Evolutionary conservation across 2,329 filamentous ascomycete genomes (phyloP), one percentile per base, ranked within the genome.

Genomic region (Daldinia sp.): DNA sequence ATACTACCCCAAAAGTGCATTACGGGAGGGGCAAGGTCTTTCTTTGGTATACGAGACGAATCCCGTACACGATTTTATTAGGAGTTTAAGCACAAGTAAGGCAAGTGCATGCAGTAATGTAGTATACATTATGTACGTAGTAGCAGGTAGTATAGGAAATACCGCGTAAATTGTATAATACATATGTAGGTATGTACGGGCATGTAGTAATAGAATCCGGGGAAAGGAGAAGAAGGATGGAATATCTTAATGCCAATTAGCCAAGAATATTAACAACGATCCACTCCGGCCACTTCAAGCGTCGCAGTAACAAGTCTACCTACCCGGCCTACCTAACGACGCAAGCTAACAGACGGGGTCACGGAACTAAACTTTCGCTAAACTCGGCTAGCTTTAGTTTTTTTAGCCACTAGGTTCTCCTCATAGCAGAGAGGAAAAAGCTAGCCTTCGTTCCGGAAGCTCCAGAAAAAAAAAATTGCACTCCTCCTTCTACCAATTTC

Each of bases 161-260:
- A 39, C 39, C 15, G 15, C 15, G 39, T 42, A 42, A 18, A 42
- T 33, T 53, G 50, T 54, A 60, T 65, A 62, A 33, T 33, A 42
- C 3, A 13, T 42, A 42, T 23, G 20, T 23, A 23, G 1, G 20
- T 23, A 23, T 23, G 20, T 23, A 23, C 20, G 20, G 20, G 44
- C 50, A 60, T 69, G 60, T 68, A 62, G 30, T 33, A 35, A 63
- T 60, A 44, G 35, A 67, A 69, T 69, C 67, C 30, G 63, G 67
- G 67, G 67, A 69, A 67, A 26, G 46, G 48, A 51, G 48, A 64
- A 54, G 23, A 48, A 23, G 20, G 59, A 59, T 39, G 33, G 33
- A 2, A 23, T 23, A 23, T 58, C 26, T 57, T 54, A 35, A 48
- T 20, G 35, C 35, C 18, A 41, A 39, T 41, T 41, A 42, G 46